Evolutionary conservation across 306 rosid species (phyloP).

Genomic region (Glycine latifolia): DNA sequence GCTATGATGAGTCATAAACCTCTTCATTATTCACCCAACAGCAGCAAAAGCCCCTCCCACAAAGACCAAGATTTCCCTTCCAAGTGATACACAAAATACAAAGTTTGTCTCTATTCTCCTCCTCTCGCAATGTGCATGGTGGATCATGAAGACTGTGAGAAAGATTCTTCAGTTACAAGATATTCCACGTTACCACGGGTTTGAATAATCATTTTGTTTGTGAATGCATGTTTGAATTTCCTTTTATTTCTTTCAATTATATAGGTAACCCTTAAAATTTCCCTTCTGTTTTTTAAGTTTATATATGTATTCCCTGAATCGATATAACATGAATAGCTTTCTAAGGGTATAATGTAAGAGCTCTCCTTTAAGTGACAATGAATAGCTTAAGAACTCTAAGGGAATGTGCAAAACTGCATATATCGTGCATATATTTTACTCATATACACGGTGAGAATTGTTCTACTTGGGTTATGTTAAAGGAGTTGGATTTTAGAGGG

Average conservation of each 20-base stretch:
- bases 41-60: slow-evolving; percentile 52
- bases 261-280: slow-evolving; percentile 24
- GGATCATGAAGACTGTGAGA: slow-evolving; percentile 39
- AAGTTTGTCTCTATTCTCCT: slow-evolving; percentile 31
- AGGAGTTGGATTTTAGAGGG: background rate
- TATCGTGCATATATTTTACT: background rate
- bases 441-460: background rate
- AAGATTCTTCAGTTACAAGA: slow-evolving; percentile 30
- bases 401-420: background rate
- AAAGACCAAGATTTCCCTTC: slow-evolving; percentile 57
- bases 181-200: background rate
- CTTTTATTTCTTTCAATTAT: slow-evolving; percentile 37
- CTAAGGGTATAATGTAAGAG: background rate
- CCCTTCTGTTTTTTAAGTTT: slow-evolving; percentile 32
- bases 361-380: background rate
- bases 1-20: slow-evolving; percentile 58
- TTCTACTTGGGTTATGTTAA: background rate
- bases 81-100: slow-evolving; percentile 51
- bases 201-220: slow-evolving; percentile 43
- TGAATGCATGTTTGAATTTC: slow-evolving; percentile 46
- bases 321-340: background rate
- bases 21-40: slow-evolving; percentile 48
- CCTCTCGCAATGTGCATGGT: slow-evolving; percentile 42
- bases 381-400: background rate
- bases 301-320: slow-evolving; percentile 1